phyloP scores from a whole-genome alignment of 129 eudicot genomes.

The Lonicera japonica region DNA sequence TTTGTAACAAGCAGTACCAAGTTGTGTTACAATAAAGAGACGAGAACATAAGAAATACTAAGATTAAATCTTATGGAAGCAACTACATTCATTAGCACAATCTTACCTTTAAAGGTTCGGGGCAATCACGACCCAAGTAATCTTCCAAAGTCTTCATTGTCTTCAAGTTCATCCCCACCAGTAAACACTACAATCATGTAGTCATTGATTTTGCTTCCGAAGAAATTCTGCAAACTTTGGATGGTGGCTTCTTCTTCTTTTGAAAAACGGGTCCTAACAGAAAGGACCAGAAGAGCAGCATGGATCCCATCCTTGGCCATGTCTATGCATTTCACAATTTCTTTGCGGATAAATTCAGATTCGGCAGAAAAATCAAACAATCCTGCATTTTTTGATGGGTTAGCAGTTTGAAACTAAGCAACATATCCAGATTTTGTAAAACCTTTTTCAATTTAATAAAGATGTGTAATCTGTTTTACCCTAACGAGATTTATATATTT shows the following conservation, averaged over 20 bases:
- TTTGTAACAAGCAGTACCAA: too few relatives aligned
- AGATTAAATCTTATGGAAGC: too few relatives aligned
- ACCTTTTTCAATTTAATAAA: too few relatives aligned
- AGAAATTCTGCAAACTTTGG: slow-evolving; percentile 48
- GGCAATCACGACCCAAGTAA: slow-evolving; percentile 51
- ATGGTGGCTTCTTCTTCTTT: slow-evolving; percentile 66
- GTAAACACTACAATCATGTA: slow-evolving; percentile 86
- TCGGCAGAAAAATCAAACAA: slow-evolving; percentile 62
- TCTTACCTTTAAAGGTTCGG: slow-evolving; percentile 55
- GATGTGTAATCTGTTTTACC: too few relatives aligned
- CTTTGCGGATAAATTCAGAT: slow-evolving; percentile 62
- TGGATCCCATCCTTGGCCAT: slow-evolving; percentile 93
- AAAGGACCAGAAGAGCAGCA: slow-evolving; percentile 66
- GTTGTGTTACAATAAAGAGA: too few relatives aligned
- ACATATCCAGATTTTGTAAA: not conserved
- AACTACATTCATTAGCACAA: too few relatives aligned
- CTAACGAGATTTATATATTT: too few relatives aligned
- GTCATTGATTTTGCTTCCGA: slow-evolving; percentile 63
- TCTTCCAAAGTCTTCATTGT: slow-evolving; percentile 63
- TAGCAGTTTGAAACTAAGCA: not conserved
- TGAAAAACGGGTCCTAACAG: slow-evolving; percentile 62
- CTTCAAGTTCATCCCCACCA: slow-evolving; percentile 89
- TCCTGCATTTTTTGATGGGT: slow-evolving; percentile 35
- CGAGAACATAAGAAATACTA: too few relatives aligned
- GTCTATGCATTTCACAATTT: slow-evolving; percentile 81